Base-by-base conservation (phyloP, 352 stramenopile species). In the Pythium insidiosum region DNA sequence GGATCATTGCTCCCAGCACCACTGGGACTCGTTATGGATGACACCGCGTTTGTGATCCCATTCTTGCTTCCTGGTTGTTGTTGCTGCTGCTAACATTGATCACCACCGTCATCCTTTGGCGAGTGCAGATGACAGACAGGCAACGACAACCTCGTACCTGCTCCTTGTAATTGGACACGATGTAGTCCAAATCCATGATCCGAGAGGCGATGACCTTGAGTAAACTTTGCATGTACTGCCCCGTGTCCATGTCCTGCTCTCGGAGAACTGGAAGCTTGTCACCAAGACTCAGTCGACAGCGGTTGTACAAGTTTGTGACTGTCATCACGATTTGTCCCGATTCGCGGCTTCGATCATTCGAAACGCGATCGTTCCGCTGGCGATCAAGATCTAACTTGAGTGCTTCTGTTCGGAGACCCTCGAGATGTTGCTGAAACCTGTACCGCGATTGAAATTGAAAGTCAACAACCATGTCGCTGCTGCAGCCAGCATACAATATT, bases 291-390 rank as follows among this genome's bases (percentile, higher is more conserved):
- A 85, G 57, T 4, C 66, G 61, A 52, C 79, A 92, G 29, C 84
- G 82, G 50, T 83, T 84, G 68, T 95, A 96, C 25, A 96, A 49
- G 48, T 97, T 97, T n/a, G 73, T 86, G 37, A 96, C 80, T 10
- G 84, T 88, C 54, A 95, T 73, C 43, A 95, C 68, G 53, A 96
- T 92, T 61, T 96, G 84, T 0, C 83, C 84, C 5, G 73, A 91
- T 58, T 96, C 83, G 20, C 81, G 72, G 33, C 67, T 90, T 39
- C 79, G 69, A 48, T 94, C 79, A 50, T 95, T 94, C 11, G 68
- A 78, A 39, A 84, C 54, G 44, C 80, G 66, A 36, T 93, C 66
- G 38, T 74, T 81, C 37, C 78, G 65, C 50, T 94, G 68, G 3
- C 74, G 70, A 40, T 93, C 84, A 11, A 90, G 58, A 47, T 95